Percentiles rank a stretch among this genome's conserved stretches.
Evolutionary conservation across 1,284 basidiomycete genomes (phyloP).

Genomic region (Ganoderma sp.): DNA sequence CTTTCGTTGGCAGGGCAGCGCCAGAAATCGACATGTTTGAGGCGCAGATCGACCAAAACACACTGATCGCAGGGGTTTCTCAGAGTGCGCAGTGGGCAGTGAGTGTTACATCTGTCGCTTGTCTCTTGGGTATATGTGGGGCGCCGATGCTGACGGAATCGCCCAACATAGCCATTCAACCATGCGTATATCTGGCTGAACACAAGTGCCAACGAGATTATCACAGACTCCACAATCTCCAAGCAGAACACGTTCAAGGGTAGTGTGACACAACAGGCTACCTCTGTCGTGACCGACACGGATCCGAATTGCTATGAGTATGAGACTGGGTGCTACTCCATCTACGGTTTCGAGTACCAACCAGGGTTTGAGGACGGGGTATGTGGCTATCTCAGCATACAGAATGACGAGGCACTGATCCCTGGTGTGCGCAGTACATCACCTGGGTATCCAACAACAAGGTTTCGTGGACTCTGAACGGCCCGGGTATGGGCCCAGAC

Average conservation of each 20-base stretch:
- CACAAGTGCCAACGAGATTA: slow-evolving; percentile 53
- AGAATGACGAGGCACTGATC: slow-evolving; percentile 3
- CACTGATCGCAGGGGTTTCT: slow-evolving; percentile 59
- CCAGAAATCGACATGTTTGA: slow-evolving; percentile 84
- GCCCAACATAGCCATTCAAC: slow-evolving; percentile 59
- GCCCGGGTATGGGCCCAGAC: slow-evolving; percentile 62
- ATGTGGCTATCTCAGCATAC: slow-evolving; percentile 32
- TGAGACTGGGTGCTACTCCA: slow-evolving; percentile 47
- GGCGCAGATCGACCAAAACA: slow-evolving; percentile 58
- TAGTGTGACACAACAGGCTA: slow-evolving; percentile 64
- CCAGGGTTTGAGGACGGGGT: slow-evolving; percentile 46
- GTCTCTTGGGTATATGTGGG: not conserved
- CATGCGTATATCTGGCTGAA: slow-evolving; percentile 60
- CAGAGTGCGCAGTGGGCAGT: slow-evolving; percentile 69
- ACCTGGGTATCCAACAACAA: slow-evolving; percentile 62
- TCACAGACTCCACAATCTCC: slow-evolving; percentile 55
- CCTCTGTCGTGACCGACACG: slow-evolving; percentile 56
- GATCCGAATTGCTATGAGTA: slow-evolving; percentile 61
- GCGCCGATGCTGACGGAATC: slow-evolving; percentile 22
- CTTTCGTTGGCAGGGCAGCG: slow-evolving; percentile 73
- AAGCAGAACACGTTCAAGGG: slow-evolving; percentile 57
- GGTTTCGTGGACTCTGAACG: slow-evolving; percentile 64
- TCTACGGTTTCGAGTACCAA: slow-evolving; percentile 56
- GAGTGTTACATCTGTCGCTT: slow-evolving; percentile 36
- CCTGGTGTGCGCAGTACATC: slow-evolving; percentile 50